Evolutionary conservation across 1,284 basidiomycete genomes (phyloP).

Genomic region (Trichosporon coremiiforme): DNA sequence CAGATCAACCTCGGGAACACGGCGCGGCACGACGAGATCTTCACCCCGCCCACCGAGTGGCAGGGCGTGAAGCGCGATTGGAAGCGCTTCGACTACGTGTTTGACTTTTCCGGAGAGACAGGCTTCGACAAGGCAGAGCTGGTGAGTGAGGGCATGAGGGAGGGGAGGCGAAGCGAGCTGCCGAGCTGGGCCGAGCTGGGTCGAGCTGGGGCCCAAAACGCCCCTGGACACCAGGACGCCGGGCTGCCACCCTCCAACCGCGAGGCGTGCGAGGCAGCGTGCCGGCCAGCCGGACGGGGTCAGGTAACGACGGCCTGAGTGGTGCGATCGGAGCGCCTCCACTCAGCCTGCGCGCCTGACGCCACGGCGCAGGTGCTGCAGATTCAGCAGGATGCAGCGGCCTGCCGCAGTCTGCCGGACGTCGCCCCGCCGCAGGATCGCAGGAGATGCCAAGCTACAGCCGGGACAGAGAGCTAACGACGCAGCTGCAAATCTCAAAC

Average conservation of each 20-base stretch:
- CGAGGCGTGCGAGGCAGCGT: too few species aligned
- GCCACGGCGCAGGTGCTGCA: background rate
- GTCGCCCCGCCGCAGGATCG: too few species aligned
- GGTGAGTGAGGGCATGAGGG: constrained; percentile 55
- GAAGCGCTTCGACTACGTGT: constrained; percentile 48
- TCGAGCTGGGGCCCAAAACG: too few species aligned
- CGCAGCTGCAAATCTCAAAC: constrained; percentile 67
- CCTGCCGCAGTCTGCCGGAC: too few species aligned
- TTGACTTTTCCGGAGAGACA: constrained; percentile 66
- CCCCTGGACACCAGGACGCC: background rate
- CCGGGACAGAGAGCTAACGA: background rate
- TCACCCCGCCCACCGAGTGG: constrained; percentile 41
- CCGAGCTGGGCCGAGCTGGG: too few species aligned
- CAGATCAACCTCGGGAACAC: constrained; percentile 75
- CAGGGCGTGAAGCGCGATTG: constrained; percentile 30
- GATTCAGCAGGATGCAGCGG: too few species aligned
- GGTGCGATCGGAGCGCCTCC: background rate
- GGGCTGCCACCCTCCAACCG: too few species aligned
- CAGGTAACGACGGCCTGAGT: background rate
- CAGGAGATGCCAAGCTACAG: background rate
- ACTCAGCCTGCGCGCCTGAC: background rate
- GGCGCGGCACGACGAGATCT: constrained; percentile 43
- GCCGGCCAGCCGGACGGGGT: too few species aligned
- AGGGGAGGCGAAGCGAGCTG: too few species aligned
- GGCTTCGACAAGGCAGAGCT: constrained; percentile 74